Percentiles rank a stretch among this genome's conserved stretches.
Evolutionary conservation across 129 eudicot genomes (phyloP).

Genomic region (Tagetes erecta): DNA sequence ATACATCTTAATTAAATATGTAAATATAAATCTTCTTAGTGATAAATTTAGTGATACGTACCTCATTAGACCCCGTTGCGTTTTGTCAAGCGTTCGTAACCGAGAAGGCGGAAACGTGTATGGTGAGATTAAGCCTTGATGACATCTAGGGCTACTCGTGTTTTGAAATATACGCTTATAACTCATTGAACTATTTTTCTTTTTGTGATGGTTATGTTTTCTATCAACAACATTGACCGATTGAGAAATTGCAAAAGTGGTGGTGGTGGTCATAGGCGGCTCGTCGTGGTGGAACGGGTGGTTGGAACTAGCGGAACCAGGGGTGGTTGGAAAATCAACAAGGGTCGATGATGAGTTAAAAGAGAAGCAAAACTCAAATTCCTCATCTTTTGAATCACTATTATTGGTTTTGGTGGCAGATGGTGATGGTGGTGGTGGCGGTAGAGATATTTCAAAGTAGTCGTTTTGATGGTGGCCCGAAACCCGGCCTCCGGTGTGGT

Average conservation of each 20-base stretch:
- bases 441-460: slow-evolving; percentile 35
- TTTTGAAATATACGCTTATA: slow-evolving; percentile 12
- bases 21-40: neutral
- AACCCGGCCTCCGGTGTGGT: neutral
- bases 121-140: slow-evolving; percentile 25
- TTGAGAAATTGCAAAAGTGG: slow-evolving; percentile 8
- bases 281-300: slow-evolving; percentile 17
- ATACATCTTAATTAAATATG: too few relatives aligned
- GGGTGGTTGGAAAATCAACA: slow-evolving; percentile 9
- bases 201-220: slow-evolving; percentile 11
- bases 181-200: neutral
- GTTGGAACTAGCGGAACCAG: slow-evolving; percentile 6
- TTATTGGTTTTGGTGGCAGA: slow-evolving; percentile 16
- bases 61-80: slow-evolving; percentile 12
- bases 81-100: neutral
- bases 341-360: slow-evolving; percentile 23
- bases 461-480: slow-evolving; percentile 16
- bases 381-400: slow-evolving; percentile 25
- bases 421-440: slow-evolving; percentile 13
- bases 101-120: slow-evolving; percentile 24
- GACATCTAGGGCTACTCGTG: slow-evolving; percentile 30
- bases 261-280: slow-evolving; percentile 8
- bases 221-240: neutral
- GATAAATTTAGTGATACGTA: slow-evolving; percentile 11
- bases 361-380: slow-evolving; percentile 35